A percentile compares a stretch with the other conserved stretches of the same genome.
phyloP scores from a whole-genome alignment of 345 rosid genomes.

The Clarkia xantiana region DNA sequence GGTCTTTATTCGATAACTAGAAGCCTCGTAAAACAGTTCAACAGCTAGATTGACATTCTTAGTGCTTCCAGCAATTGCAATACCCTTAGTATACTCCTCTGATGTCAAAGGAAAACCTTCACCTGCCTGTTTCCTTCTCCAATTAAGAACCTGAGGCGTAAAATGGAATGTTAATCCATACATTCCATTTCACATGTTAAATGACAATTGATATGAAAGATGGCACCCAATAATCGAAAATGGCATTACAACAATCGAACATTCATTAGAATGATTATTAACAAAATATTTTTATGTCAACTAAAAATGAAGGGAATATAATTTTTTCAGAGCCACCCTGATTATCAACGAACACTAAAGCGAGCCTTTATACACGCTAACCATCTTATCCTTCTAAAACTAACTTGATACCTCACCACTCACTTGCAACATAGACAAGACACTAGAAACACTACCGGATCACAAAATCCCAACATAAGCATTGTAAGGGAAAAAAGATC shows the following conservation, averaged over 20 bases:
- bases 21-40: conserved; percentile 53
- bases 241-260: too few species aligned
- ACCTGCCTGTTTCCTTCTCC: conserved; percentile 53
- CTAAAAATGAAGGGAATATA: too few species aligned
- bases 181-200: not conserved
- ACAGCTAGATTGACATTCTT: conserved; percentile 43
- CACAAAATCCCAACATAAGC: too few species aligned
- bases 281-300: too few species aligned
- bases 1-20: conserved; percentile 26
- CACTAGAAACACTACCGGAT: too few species aligned
- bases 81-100: conserved; percentile 70
- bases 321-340: too few species aligned
- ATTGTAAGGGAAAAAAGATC: not conserved
- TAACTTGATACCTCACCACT: too few species aligned
- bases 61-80: conserved; percentile 50
- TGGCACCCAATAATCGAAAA: not conserved
- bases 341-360: too few species aligned
- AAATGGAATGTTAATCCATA: not conserved
- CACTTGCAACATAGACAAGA: too few species aligned
- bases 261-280: too few species aligned
- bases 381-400: too few species aligned
- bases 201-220: not conserved
- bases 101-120: conserved; percentile 36
- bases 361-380: too few species aligned
- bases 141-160: conserved; percentile 39